Evolutionary conservation across 805 yeast species (phyloP), one percentile per base, ranked within the genome.

Genomic region (Metschnikowia lunata): DNA sequence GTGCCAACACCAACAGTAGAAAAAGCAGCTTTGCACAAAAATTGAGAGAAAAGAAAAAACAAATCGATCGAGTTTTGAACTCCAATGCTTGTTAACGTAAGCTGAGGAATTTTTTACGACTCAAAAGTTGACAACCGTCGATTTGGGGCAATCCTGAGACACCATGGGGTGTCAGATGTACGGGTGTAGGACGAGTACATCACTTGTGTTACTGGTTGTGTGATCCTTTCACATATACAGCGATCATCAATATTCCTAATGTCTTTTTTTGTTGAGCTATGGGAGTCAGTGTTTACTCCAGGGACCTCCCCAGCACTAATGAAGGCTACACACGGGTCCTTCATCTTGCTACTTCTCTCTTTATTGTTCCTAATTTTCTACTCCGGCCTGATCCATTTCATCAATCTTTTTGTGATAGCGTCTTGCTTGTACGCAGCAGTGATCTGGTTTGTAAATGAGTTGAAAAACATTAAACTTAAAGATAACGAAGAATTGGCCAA

Each of bases 261-360:
- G 65, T 49, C 66, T 13, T 82, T 82, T 59, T 46, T 85, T 31
- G 69, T 65, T 26, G 95, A 85, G 26, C 74, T 91, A 36, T 90
- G 97, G 97, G 83, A 85, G 44, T 86, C 96, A 11, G 79, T 93
- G 26, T 87, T 91, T 65, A 82, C 88, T 13, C 97, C 98, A 6
- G 99, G 99, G 1, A 80, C 96, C 1, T 79, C 93, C 1, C 97
- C 97, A 1, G 88, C 95, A 1, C 74, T 93, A 40, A 73, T 89
- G n/a, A 72, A 75, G 32, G 97, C 98, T 2, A 91, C 97, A 0
- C 97, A 93, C 61, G 75, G 70, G 2, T 85, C 97, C 2, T 93
- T 93, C 57, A 69, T 76, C 0, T 72, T 84, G 9, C 72, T 93
- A 44, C 69, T 81, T 10, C 37, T 77, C 6, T 74, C 86, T 1